Conservation (phyloP, 2,329 filamentous ascomycete species). For the Stachybotrys elegans region DNA sequence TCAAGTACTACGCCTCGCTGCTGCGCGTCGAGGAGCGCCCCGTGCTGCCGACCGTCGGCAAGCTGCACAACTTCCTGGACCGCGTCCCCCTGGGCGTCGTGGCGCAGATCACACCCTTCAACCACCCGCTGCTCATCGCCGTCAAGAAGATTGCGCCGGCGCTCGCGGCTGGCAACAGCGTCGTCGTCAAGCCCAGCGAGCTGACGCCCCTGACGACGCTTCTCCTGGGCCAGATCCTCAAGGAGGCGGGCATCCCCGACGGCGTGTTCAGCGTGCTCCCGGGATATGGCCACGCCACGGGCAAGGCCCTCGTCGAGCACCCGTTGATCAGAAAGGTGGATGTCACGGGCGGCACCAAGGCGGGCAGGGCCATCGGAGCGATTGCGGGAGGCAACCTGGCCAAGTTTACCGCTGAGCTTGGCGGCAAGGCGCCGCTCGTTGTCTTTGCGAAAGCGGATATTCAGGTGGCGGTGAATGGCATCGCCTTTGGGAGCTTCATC, state of each 20-base stretch:
- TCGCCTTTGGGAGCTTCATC: slow-evolving; percentile 54
- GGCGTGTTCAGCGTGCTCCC: slow-evolving; percentile 63
- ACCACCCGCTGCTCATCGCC: slow-evolving; percentile 53
- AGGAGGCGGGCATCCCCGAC: slow-evolving; percentile 63
- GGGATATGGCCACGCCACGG: slow-evolving; percentile 48
- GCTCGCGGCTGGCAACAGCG: slow-evolving; percentile 52
- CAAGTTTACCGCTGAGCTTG: slow-evolving; percentile 66
- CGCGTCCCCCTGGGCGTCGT: slow-evolving; percentile 54
- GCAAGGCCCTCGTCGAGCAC: slow-evolving; percentile 48
- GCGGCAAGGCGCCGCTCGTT: slow-evolving; percentile 65
- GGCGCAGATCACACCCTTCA: slow-evolving; percentile 52
- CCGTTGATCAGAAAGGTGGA: slow-evolving; percentile 59
- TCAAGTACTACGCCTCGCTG: slow-evolving; percentile 65
- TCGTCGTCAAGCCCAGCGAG: slow-evolving; percentile 59
- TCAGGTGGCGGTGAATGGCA: slow-evolving; percentile 63
- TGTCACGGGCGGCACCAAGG: slow-evolving; percentile 70
- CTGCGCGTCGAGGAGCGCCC: slow-evolving; percentile 63
- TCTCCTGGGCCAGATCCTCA: slow-evolving; percentile 52
- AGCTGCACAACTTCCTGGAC: slow-evolving; percentile 52
- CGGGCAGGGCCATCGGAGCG: slow-evolving; percentile 63
- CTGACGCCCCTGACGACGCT: slow-evolving; percentile 59
- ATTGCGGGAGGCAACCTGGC: slow-evolving; percentile 63
- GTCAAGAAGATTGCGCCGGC: slow-evolving; percentile 58
- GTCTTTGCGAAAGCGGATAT: slow-evolving; percentile 63
- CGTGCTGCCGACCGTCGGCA: slow-evolving; percentile 59